A percentile compares a stretch with the other conserved stretches of the same genome.
These are phyloP conservation scores for Aureoboletus auriporus DNA, from an alignment of 768 basidiomycete species.

Conservation along the genomic window DNA sequence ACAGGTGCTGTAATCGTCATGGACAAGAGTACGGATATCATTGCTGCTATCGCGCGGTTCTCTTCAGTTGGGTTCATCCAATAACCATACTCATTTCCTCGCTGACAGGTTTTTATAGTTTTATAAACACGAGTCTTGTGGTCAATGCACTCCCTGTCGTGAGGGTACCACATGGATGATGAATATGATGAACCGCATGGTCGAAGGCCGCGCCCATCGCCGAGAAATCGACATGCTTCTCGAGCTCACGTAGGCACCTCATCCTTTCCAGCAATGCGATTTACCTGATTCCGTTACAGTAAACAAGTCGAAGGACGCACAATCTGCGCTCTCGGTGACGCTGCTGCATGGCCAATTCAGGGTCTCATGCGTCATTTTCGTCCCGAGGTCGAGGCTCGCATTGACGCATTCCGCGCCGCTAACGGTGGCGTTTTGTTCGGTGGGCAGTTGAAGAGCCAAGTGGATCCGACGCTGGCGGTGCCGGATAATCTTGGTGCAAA, in stretches of 20 bases:
- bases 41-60: constrained; percentile 92
- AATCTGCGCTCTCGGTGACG: constrained; percentile 95
- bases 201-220: constrained; percentile 82
- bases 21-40: constrained; percentile 96
- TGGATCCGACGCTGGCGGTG: constrained; percentile 65
- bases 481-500: constrained; percentile 70
- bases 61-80: constrained; percentile 48
- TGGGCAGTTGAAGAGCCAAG: constrained; percentile 64
- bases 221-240: constrained; percentile 98
- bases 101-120: constrained; percentile 48
- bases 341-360: constrained; percentile 98
- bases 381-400: constrained; percentile 88
- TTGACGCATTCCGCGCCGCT: constrained; percentile 66
- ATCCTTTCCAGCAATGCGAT: background rate
- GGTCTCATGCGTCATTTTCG: constrained; percentile 98
- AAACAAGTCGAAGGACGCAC: constrained; percentile 98
- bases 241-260: constrained; percentile 72
- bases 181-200: constrained; percentile 99
- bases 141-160: constrained; percentile 92
- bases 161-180: constrained; percentile 99
- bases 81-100: background rate
- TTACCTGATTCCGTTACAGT: constrained; percentile 34
- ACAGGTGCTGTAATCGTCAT: constrained; percentile 99
- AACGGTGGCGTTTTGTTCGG: constrained; percentile 89
- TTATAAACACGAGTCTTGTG: constrained; percentile 98